A percentile compares a stretch with the other conserved stretches of the same genome.
These are phyloP conservation scores for Clitopilus passeckerianus DNA, from an alignment of 768 basidiomycete genomes.

Conservation along the genomic window DNA sequence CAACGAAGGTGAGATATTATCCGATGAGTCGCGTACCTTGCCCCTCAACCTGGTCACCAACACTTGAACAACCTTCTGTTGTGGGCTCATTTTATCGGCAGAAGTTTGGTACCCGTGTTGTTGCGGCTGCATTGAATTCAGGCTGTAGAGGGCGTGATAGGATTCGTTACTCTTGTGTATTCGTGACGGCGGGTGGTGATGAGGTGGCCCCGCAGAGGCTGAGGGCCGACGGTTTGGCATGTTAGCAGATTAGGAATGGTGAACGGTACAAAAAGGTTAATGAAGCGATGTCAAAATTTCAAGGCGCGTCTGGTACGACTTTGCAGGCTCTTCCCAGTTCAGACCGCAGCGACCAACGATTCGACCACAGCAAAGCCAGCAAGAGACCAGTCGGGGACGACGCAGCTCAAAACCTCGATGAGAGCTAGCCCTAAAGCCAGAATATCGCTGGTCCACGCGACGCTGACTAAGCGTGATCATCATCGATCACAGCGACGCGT, in stretches of 20 bases:
- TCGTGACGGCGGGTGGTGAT: slow-evolving; percentile 25
- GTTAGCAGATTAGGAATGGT: slow-evolving; percentile 15
- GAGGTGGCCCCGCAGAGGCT: slow-evolving; percentile 40
- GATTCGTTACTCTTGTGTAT: slow-evolving; percentile 65
- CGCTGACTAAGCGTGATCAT: slow-evolving; percentile 19
- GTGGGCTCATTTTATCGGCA: slow-evolving; percentile 48
- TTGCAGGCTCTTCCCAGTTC: background rate
- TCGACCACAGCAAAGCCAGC: background rate
- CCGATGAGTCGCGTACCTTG: slow-evolving; percentile 47
- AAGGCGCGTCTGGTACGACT: background rate
- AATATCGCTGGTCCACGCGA: slow-evolving; percentile 14
- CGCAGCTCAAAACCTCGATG: slow-evolving; percentile 14
- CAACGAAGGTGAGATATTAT: slow-evolving; percentile 3
- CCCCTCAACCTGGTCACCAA: slow-evolving; percentile 77
- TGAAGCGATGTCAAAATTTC: slow-evolving; percentile 4
- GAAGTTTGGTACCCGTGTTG: slow-evolving; percentile 18
- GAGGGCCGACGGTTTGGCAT: slow-evolving; percentile 57
- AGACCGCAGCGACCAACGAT: background rate
- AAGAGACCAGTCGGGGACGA: slow-evolving; percentile 19
- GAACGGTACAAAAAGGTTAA: background rate
- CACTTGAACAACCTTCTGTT: slow-evolving; percentile 79
- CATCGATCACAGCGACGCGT: background rate
- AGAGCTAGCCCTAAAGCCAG: slow-evolving; percentile 6
- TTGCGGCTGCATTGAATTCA: slow-evolving; percentile 19
- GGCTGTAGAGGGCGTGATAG: slow-evolving; percentile 30